phyloP scores from a whole-genome alignment of 805 yeast genomes.

The Ogataea degrootiae region DNA sequence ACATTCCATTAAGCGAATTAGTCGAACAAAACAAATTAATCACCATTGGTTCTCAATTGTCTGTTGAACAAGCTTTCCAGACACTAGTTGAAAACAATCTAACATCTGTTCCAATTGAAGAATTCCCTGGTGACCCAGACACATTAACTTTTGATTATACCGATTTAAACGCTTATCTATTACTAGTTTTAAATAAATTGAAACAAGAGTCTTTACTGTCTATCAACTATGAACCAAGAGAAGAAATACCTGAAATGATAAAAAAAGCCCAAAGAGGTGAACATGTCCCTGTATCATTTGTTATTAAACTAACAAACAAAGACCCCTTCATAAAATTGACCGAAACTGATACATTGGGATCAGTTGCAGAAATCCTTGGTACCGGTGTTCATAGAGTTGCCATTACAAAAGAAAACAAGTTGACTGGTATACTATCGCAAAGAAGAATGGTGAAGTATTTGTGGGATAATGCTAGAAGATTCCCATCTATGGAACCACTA shows the following conservation, averaged over 20 bases:
- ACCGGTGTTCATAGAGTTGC: conserved; percentile 94
- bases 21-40: conserved; percentile 76
- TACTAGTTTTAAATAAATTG: conserved; percentile 76
- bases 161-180: conserved; percentile 80
- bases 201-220: conserved; percentile 34
- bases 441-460: conserved; percentile 78
- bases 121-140: conserved; percentile 49
- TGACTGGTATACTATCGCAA: conserved; percentile 86
- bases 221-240: conserved; percentile 29
- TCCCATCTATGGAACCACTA: conserved; percentile 73
- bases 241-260: conserved; percentile 39
- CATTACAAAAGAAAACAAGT: conserved; percentile 48
- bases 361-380: conserved; percentile 85
- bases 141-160: conserved; percentile 89
- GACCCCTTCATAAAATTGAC: conserved; percentile 81
- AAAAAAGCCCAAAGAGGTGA: conserved; percentile 77
- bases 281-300: conserved; percentile 88
- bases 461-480: conserved; percentile 90
- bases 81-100: conserved; percentile 65
- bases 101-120: conserved; percentile 81
- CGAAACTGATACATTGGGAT: conserved; percentile 61
- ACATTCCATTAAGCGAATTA: conserved; percentile 64
- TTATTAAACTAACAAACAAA: conserved; percentile 77
- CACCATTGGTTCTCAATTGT: conserved; percentile 55
- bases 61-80: conserved; percentile 88